These are phyloP conservation scores for Cryptosporidium bovis DNA, from an alignment of 169 alveolate genomes.

Conservation along the genomic window DNA sequence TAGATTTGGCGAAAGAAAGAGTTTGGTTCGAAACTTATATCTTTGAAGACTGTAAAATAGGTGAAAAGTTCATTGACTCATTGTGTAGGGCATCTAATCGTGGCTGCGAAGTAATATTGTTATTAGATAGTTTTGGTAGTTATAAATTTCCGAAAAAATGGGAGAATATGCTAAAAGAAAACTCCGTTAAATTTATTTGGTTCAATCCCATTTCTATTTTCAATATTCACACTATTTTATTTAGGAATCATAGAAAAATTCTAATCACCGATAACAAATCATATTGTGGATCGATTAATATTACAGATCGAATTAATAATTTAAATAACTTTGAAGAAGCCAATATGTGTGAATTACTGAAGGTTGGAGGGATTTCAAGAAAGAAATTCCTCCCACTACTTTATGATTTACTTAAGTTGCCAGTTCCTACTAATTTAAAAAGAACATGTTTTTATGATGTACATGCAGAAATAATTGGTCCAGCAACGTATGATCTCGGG, in stretches of 20 bases:
- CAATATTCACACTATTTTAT: conserved; percentile 77
- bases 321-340: neutral
- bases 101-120: conserved; percentile 85
- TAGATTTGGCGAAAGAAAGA: conserved; percentile 81
- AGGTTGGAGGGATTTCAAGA: conserved; percentile 70
- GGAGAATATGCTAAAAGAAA: conserved; percentile 52
- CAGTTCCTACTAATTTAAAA: conserved; percentile 55
- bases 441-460: conserved; percentile 80
- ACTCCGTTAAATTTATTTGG: conserved; percentile 68
- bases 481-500: conserved; percentile 71
- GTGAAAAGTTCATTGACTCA: conserved; percentile 80
- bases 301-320: conserved; percentile 72
- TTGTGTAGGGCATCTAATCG: conserved; percentile 84
- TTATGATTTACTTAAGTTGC: conserved; percentile 65
- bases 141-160: conserved; percentile 75
- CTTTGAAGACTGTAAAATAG: conserved; percentile 84
- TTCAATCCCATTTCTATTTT: conserved; percentile 74
- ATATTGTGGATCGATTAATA: conserved; percentile 86
- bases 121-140: conserved; percentile 80
- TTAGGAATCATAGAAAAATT: conserved; percentile 85
- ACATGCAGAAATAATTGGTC: conserved; percentile 81
- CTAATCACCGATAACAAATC: conserved; percentile 82
- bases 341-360: conserved; percentile 30
- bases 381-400: conserved; percentile 20
- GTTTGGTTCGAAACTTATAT: conserved; percentile 87